Evolutionary conservation across 108 stramenopile species (phyloP).

Genomic region (Cylindrotheca closterium): DNA sequence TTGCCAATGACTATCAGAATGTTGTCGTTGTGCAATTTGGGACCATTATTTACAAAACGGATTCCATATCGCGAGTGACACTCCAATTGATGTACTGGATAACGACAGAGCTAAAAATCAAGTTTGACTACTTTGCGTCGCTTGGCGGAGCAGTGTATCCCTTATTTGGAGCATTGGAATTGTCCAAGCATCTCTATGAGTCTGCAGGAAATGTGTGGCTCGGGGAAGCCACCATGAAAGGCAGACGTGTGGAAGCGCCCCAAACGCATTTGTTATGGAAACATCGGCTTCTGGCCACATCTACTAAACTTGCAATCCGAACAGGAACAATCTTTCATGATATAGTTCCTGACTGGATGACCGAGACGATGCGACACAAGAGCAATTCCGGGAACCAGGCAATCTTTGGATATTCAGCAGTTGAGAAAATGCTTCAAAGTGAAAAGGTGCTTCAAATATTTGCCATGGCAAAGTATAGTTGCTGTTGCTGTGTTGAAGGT

Average conservation of each 20-base stretch:
- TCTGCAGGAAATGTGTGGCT: conserved; percentile 30
- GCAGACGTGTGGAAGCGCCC: not conserved
- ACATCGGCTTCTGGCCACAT: conserved; percentile 28
- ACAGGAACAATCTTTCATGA: not conserved
- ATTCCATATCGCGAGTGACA: conserved; percentile 38
- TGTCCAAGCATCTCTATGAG: conserved; percentile 21
- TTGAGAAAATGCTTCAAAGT: conserved; percentile 20
- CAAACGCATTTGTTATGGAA: conserved; percentile 18
- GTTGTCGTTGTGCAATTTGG: conserved; percentile 41
- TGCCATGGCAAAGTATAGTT: conserved; percentile 42
- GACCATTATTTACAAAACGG: conserved; percentile 37
- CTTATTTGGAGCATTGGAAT: conserved; percentile 17
- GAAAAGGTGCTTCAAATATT: conserved; percentile 30
- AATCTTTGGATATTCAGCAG: conserved; percentile 18
- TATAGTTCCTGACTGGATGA: conserved; percentile 10
- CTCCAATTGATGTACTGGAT: conserved; percentile 39
- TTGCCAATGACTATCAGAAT: conserved; percentile 20
- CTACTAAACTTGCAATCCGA: conserved; percentile 4
- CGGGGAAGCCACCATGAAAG: conserved; percentile 25
- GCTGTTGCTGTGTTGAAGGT: conserved; percentile 40
- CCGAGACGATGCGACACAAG: conserved; percentile 25
- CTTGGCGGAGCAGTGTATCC: conserved; percentile 44
- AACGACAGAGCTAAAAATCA: conserved; percentile 9
- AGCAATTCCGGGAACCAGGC: conserved; percentile 45
- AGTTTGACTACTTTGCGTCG: conserved; percentile 34